A percentile compares a stretch with the other conserved stretches of the same genome.
These are phyloP conservation scores for Ascobolus immersus DNA, from an alignment of 495 filamentous ascomycete genomes.

Conservation along the genomic window DNA sequence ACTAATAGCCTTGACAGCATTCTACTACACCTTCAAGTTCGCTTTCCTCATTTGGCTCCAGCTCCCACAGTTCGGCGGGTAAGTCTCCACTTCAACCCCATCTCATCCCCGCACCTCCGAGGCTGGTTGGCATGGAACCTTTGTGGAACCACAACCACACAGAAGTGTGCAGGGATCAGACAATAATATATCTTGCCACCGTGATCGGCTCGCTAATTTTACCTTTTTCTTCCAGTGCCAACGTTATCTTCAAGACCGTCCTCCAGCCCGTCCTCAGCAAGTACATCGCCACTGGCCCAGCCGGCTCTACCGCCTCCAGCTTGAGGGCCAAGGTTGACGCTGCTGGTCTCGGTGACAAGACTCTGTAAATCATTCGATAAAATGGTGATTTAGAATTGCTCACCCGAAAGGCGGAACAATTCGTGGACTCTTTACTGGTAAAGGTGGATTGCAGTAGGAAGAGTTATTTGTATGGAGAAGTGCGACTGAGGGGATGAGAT, in stretches of 20 bases:
- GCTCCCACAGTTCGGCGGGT: slow-evolving; percentile 56
- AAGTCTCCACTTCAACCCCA: slow-evolving; percentile 15
- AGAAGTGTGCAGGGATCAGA: slow-evolving; percentile 12
- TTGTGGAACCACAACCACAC: slow-evolving; percentile 1
- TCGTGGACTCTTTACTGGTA: too few relatives aligned
- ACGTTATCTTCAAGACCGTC: slow-evolving; percentile 89
- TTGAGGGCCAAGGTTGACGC: slow-evolving; percentile 77
- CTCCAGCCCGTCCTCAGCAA: slow-evolving; percentile 71
- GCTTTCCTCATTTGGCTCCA: slow-evolving; percentile 88
- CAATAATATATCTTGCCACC: too few relatives aligned
- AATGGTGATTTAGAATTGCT: too few relatives aligned
- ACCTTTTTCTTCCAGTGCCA: slow-evolving; percentile 47
- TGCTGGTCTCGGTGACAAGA: slow-evolving; percentile 30
- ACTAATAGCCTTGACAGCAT: too few relatives aligned
- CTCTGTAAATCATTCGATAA: slow-evolving; percentile 20
- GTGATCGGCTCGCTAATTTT: too few relatives aligned
- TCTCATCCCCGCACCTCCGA: not conserved
- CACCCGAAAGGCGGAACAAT: too few relatives aligned
- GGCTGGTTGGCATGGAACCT: too few relatives aligned
- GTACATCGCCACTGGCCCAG: slow-evolving; percentile 51
- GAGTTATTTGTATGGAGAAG: too few relatives aligned
- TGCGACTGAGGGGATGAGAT: too few relatives aligned
- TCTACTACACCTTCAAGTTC: slow-evolving; percentile 99
- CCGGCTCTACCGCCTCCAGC: slow-evolving; percentile 53
- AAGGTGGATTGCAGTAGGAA: too few relatives aligned